These are phyloP conservation scores for Coniochaeta pulveracea DNA, from an alignment of 2,329 filamentous ascomycete genomes.

Conservation along the genomic window DNA sequence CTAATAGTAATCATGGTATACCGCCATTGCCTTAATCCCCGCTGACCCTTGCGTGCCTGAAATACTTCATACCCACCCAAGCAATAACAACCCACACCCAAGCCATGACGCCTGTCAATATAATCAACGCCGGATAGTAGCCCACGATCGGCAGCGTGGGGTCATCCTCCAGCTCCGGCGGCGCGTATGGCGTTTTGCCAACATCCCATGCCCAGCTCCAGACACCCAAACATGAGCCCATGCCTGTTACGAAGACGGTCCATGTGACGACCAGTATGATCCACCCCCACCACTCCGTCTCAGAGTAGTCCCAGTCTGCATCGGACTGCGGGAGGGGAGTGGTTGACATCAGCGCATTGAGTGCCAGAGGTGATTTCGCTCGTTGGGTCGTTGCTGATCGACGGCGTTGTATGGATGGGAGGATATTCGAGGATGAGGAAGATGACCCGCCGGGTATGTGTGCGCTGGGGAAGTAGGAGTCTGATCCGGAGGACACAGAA, in stretches of 20 bases:
- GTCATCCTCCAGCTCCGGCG: slow-evolving; percentile 90
- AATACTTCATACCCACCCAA: slow-evolving; percentile 99
- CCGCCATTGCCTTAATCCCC: slow-evolving; percentile 47
- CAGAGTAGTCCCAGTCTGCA: slow-evolving; percentile 74
- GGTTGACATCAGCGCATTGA: slow-evolving; percentile 32
- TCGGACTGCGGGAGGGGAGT: slow-evolving; percentile 35
- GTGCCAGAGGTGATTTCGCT: slow-evolving; percentile 49
- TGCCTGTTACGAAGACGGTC: slow-evolving; percentile 91
- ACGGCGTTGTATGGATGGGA: slow-evolving; percentile 29
- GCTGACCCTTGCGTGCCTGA: slow-evolving; percentile 86
- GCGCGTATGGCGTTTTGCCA: slow-evolving; percentile 88
- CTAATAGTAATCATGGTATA: too few relatives aligned
- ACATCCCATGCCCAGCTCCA: slow-evolving; percentile 99
- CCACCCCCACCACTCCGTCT: slow-evolving; percentile 98
- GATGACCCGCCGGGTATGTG: slow-evolving; percentile 22
- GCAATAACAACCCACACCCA: slow-evolving; percentile 98
- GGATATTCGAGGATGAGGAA: slow-evolving; percentile 34
- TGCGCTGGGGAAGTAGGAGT: slow-evolving; percentile 44
- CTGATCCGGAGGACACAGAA: slow-evolving; percentile 44
- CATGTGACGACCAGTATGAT: slow-evolving; percentile 83
- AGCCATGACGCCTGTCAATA: slow-evolving; percentile 88
- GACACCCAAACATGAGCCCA: slow-evolving; percentile 88
- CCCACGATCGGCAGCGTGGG: slow-evolving; percentile 89
- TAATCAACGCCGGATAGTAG: slow-evolving; percentile 91
- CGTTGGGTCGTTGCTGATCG: slow-evolving; percentile 32